Percentiles rank a stretch among this genome's conserved stretches.
These are phyloP conservation scores for Aulographum hederae DNA, from an alignment of 2,329 filamentous ascomycete species.

Conservation along the genomic window DNA sequence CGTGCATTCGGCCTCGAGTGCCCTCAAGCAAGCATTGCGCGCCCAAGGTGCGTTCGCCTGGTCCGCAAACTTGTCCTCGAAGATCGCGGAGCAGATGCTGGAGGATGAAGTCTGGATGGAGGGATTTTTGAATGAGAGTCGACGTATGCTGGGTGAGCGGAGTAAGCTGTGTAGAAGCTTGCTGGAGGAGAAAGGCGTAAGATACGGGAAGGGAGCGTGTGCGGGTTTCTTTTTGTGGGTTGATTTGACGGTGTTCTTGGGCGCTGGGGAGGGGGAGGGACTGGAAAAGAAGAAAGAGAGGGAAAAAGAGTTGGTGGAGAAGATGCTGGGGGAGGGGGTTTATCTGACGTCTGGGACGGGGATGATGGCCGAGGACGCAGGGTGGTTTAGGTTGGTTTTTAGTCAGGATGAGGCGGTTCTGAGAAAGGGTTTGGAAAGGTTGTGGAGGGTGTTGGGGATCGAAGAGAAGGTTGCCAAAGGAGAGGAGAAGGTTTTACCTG, in stretches of 20 bases:
- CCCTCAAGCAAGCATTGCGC: conserved; percentile 10
- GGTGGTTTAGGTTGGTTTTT: conserved; percentile 38
- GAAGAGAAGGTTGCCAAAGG: not conserved
- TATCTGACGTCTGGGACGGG: conserved; percentile 31
- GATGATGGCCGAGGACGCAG: conserved; percentile 24
- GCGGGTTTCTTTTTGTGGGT: conserved; percentile 29
- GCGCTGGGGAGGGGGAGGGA: conserved; percentile 7
- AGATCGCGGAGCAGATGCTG: conserved; percentile 15
- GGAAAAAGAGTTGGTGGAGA: conserved; percentile 27
- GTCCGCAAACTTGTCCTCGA: conserved; percentile 13
- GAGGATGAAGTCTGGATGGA: conserved; percentile 11
- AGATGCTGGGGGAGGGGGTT: conserved; percentile 27
- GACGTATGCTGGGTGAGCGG: conserved; percentile 7
- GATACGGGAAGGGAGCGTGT: conserved; percentile 19
- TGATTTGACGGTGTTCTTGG: conserved; percentile 23
- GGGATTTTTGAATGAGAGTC: conserved; percentile 8
- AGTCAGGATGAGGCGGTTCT: not conserved
- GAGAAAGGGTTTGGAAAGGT: conserved; percentile 3
- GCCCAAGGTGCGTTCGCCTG: conserved; percentile 11
- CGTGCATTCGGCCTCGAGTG: conserved; percentile 10
- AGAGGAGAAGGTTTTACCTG: too few relatives aligned
- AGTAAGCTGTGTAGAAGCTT: conserved; percentile 7
- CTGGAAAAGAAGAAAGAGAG: conserved; percentile 13
- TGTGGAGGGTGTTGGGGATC: conserved; percentile 1
- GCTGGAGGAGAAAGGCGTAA: conserved; percentile 15